Percentiles rank a stretch among this genome's conserved stretches.
Evolutionary conservation across 495 filamentous ascomycete genomes (phyloP).

Genomic region (Xylaria intraflava): DNA sequence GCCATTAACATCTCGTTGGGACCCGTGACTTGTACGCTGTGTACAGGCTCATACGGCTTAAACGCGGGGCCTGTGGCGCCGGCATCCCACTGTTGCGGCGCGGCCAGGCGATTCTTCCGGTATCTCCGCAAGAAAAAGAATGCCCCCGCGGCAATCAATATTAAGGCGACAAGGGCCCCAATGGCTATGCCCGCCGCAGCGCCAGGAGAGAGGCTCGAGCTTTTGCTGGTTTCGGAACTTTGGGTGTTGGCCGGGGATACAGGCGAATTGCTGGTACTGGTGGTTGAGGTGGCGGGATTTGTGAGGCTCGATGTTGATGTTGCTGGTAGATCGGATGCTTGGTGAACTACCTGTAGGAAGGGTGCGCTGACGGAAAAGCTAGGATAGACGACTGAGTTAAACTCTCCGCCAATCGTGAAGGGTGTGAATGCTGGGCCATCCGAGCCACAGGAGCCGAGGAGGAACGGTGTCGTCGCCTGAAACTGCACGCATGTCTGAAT

Average conservation of each 20-base stretch:
- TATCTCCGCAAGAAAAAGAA: background rate
- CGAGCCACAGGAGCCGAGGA: slow-evolving; percentile 2
- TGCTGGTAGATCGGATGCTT: slow-evolving; percentile 16
- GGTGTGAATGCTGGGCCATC: background rate
- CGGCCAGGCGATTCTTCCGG: background rate
- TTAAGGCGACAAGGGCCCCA: background rate
- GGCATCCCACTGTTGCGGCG: background rate
- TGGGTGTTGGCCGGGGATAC: background rate
- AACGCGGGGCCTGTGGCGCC: background rate
- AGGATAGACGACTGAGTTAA: background rate
- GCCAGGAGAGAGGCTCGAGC: background rate
- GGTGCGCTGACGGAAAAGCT: slow-evolving; percentile 21
- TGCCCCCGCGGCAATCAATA: background rate
- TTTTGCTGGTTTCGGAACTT: background rate
- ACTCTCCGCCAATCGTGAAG: background rate
- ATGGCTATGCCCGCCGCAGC: background rate
- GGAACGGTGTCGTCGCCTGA: slow-evolving; percentile 7
- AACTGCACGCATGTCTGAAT: slow-evolving; percentile 23
- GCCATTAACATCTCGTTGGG: background rate
- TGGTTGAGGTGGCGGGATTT: background rate
- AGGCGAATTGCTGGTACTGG: background rate
- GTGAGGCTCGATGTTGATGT: background rate
- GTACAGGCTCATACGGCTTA: background rate
- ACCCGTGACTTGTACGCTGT: background rate
- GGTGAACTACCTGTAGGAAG: slow-evolving; percentile 27